Percentiles rank a stretch among this genome's conserved stretches.
Evolutionary conservation across 2,329 filamentous ascomycete species (phyloP).

Genomic region (Colletotrichum sp.): DNA sequence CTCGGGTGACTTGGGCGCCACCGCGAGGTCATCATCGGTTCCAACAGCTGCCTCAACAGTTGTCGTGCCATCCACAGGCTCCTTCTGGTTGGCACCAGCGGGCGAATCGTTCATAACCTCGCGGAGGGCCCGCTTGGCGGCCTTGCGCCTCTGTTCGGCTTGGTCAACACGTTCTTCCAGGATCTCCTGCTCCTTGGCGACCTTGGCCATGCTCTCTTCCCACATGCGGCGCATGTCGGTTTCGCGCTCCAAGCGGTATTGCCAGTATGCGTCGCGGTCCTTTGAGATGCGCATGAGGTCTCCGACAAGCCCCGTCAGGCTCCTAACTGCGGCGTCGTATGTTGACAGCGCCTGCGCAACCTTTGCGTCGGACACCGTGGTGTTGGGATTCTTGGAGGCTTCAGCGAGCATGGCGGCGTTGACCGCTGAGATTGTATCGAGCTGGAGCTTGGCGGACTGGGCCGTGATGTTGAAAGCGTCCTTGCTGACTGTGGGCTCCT

Average conservation of each 20-base stretch:
- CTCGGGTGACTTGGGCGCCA: slow-evolving; percentile 40
- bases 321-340: slow-evolving; percentile 89
- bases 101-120: slow-evolving; percentile 68
- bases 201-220: slow-evolving; percentile 98
- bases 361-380: slow-evolving; percentile 77
- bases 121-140: slow-evolving; percentile 86
- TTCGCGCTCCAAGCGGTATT: slow-evolving; percentile 91
- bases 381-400: slow-evolving; percentile 69
- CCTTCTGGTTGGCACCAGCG: slow-evolving; percentile 31
- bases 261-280: slow-evolving; percentile 96
- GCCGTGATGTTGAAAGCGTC: slow-evolving; percentile 98
- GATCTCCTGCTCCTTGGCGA: slow-evolving; percentile 93
- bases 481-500: slow-evolving; percentile 76
- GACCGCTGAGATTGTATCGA: slow-evolving; percentile 88
- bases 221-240: slow-evolving; percentile 92
- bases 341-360: slow-evolving; percentile 80
- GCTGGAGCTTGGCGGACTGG: slow-evolving; percentile 84
- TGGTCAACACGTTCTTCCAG: slow-evolving; percentile 87
- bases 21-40: slow-evolving; percentile 18
- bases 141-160: slow-evolving; percentile 86
- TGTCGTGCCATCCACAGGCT: slow-evolving; percentile 30
- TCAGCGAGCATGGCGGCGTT: slow-evolving; percentile 81
- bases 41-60: slow-evolving; percentile 33
- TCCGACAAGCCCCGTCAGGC: slow-evolving; percentile 81
- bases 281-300: slow-evolving; percentile 91